Base-by-base conservation (phyloP, 2,329 filamentous ascomycete genomes). In the Aspergillus novoparasiticus region DNA sequence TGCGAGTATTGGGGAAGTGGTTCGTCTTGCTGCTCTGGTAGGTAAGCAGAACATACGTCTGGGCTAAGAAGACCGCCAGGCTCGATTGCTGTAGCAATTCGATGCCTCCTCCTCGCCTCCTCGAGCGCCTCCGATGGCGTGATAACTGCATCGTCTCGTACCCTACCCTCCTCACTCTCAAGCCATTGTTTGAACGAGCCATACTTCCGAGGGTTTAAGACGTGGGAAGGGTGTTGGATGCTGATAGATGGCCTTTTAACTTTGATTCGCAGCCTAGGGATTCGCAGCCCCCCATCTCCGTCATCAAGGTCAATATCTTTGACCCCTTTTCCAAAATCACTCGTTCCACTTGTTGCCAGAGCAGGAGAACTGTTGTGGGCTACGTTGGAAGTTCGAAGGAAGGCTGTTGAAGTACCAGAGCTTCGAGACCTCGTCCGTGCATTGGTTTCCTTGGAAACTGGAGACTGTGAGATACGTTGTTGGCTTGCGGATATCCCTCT, bases 1-100 rank as follows among this genome's bases (percentile, higher is more conserved):
- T 96, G 93, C n/a, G 90, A 89, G 83, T 92, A 98, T 72, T 95
- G 92, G 58, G 86, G 85, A 0, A 88, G 86, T 0, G 91, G 91
- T 70, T 96, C 91, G 61, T 92, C 89, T 64, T 85, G 84, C 14
- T 87, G 83, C 66, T 95, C 91, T 0, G 91, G 91, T 21, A 89
- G 84, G 69, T 91, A 95, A 28, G 90, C 80, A 2, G 89, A 89
- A 73, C 91, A 94, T 64, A 85, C 84, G 64, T 88, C 87, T 59
- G 84, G 81, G 57, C 90, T 93, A 32, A 97, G 83, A 4, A 93
- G 75, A 2, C 93, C 92, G 19, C 93, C 94, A 6, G 89, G 86
- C 71, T 91, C 84, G 4, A 88, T 87, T 66, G 93, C 94, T 55
- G 88, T 81, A 68, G 93, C 87, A 32, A 97, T 87, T 36, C 87